phyloP scores from a whole-genome alignment of 2,329 filamentous ascomycete genomes.

The Geosmithia putterillii region DNA sequence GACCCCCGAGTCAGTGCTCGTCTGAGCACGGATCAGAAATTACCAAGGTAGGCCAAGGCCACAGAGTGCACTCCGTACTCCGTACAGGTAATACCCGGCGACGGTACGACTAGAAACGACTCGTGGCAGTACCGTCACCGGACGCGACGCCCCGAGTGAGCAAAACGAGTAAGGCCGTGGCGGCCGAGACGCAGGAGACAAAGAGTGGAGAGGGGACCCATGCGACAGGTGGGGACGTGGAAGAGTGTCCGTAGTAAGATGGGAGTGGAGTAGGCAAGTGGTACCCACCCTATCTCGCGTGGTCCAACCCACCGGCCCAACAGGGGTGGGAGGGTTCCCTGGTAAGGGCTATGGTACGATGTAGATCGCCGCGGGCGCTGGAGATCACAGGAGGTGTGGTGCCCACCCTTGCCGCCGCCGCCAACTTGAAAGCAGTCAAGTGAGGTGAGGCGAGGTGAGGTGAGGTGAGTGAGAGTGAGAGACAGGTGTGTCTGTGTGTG shows the following conservation, averaged over 20 bases:
- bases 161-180: not conserved
- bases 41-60: too few species aligned
- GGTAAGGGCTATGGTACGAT: slow-evolving; percentile 1
- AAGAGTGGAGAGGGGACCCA: not conserved
- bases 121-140: too few species aligned
- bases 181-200: not conserved
- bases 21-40: too few species aligned
- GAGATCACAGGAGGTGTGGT: slow-evolving; percentile 5
- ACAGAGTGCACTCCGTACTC: too few species aligned
- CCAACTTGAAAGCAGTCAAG: not conserved
- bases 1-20: too few species aligned
- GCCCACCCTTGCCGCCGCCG: not conserved
- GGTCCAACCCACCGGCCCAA: slow-evolving; percentile 1
- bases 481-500: too few species aligned
- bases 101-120: too few species aligned
- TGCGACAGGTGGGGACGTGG: not conserved
- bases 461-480: not conserved
- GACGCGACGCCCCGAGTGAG: not conserved
- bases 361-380: slow-evolving; percentile 5
- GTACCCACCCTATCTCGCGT: slow-evolving; percentile 4
- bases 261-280: not conserved
- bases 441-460: not conserved
- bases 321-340: not conserved
- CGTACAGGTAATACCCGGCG: too few species aligned
- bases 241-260: not conserved